Conservation (phyloP, 139 green algal species). For the Prasinococcaceae sp. region DNA sequence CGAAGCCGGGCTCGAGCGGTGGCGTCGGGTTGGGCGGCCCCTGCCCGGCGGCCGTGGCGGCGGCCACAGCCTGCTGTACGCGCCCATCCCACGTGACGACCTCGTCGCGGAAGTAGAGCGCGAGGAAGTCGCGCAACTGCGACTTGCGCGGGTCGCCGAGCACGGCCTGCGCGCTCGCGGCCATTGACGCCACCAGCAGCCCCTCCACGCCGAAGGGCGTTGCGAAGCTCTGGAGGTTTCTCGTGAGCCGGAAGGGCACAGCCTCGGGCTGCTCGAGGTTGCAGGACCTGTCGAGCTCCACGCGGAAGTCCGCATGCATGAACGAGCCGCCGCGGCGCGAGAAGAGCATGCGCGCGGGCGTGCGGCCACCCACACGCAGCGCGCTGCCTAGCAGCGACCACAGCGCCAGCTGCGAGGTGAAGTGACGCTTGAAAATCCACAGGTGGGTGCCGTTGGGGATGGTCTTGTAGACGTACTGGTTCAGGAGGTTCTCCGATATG, state of each 20-base stretch:
- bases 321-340: slow-evolving; percentile 60
- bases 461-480: slow-evolving; percentile 93
- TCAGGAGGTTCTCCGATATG: slow-evolving; percentile 87
- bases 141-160: slow-evolving; percentile 12
- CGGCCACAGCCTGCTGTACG: too few species aligned
- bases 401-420: slow-evolving; percentile 74
- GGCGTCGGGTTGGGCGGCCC: neutral
- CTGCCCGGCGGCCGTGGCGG: slow-evolving; percentile 4
- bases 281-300: neutral
- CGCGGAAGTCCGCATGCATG: slow-evolving; percentile 75
- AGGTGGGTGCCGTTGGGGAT: slow-evolving; percentile 67
- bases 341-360: slow-evolving; percentile 79
- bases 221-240: slow-evolving; percentile 92
- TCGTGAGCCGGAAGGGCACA: slow-evolving; percentile 91
- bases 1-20: neutral
- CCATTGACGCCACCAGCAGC: slow-evolving; percentile 28
- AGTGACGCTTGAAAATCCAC: slow-evolving; percentile 86
- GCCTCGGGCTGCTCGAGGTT: slow-evolving; percentile 46
- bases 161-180: slow-evolving; percentile 21
- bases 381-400: slow-evolving; percentile 47
- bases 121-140: slow-evolving; percentile 43
- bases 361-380: slow-evolving; percentile 65
- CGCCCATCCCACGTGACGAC: slow-evolving; percentile 39
- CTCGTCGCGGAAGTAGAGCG: slow-evolving; percentile 72
- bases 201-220: slow-evolving; percentile 83